These are phyloP conservation scores for Ganoderma boninense DNA, from an alignment of 1,284 basidiomycete species.

Conservation along the genomic window DNA sequence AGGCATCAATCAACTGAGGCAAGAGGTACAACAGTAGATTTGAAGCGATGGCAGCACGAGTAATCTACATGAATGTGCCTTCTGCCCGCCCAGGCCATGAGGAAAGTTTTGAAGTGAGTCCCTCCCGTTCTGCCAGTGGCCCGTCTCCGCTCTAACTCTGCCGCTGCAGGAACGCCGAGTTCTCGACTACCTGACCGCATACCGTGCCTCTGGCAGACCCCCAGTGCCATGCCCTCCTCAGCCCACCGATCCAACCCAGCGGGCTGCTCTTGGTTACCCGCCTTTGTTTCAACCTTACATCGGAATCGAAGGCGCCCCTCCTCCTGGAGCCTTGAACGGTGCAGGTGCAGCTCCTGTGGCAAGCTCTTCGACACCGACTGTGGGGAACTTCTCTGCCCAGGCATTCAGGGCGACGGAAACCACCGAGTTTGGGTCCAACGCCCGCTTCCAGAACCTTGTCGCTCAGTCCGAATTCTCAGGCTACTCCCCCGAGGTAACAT, in stretches of 20 bases:
- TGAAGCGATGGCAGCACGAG: slow-evolving; percentile 18
- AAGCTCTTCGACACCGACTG: slow-evolving; percentile 26
- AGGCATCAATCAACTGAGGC: not conserved
- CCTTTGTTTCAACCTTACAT: slow-evolving; percentile 53
- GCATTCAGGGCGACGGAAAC: slow-evolving; percentile 38
- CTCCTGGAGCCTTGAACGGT: slow-evolving; percentile 9
- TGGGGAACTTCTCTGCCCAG: slow-evolving; percentile 46
- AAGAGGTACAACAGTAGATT: not conserved
- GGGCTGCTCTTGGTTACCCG: slow-evolving; percentile 50
- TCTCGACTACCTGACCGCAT: slow-evolving; percentile 55
- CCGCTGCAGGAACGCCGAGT: slow-evolving; percentile 53
- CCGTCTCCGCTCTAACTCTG: slow-evolving; percentile 14
- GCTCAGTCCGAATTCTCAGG: slow-evolving; percentile 44
- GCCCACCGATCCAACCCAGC: slow-evolving; percentile 47
- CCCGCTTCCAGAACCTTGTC: slow-evolving; percentile 45
- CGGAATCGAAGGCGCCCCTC: slow-evolving; percentile 18
- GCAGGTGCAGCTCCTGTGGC: slow-evolving; percentile 12
- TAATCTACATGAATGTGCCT: slow-evolving; percentile 38
- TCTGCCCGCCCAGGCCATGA: slow-evolving; percentile 30
- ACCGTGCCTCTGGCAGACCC: slow-evolving; percentile 50
- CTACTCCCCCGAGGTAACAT: slow-evolving; percentile 53
- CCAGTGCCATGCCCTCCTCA: slow-evolving; percentile 52
- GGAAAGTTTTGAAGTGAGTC: slow-evolving; percentile 41
- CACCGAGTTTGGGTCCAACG: slow-evolving; percentile 36
- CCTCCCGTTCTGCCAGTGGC: not conserved